Conservation (phyloP, 2,329 filamentous ascomycete species). For the Diaporthe nobilis region DNA sequence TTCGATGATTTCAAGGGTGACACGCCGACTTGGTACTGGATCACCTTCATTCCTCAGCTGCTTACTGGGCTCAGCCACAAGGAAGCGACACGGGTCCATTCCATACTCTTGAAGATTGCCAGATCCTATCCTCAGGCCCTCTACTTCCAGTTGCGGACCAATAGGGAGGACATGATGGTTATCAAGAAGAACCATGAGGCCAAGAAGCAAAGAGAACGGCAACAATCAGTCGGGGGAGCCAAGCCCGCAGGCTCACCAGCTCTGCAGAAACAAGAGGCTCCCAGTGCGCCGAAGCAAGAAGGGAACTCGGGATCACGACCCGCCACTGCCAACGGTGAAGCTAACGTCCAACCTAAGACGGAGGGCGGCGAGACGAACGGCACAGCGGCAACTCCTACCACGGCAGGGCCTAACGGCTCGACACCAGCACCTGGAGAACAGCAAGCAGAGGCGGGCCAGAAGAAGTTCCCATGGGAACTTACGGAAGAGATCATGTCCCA, state of each 20-base stretch:
- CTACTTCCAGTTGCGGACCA: conserved; percentile 95
- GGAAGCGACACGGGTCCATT: conserved; percentile 88
- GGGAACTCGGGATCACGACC: conserved; percentile 57
- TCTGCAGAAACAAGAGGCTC: conserved; percentile 67
- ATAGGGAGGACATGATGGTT: conserved; percentile 90
- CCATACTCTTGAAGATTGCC: conserved; percentile 91
- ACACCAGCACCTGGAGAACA: conserved; percentile 41
- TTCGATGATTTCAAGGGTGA: conserved; percentile 99
- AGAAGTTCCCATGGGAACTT: conserved; percentile 94
- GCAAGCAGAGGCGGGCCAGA: conserved; percentile 57
- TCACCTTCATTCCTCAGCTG: conserved; percentile 97
- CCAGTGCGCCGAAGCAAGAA: conserved; percentile 52
- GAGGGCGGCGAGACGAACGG: conserved; percentile 57
- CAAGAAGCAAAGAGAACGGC: conserved; percentile 71
- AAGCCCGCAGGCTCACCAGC: conserved; percentile 64
- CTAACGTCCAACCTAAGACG: conserved; percentile 58
- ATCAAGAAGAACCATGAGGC: conserved; percentile 91
- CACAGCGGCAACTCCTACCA: conserved; percentile 34
- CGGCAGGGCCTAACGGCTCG: conserved; percentile 41
- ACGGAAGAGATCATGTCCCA: conserved; percentile 96
- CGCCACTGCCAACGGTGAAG: conserved; percentile 65
- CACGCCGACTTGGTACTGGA: conserved; percentile 99
- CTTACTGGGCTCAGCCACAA: conserved; percentile 92
- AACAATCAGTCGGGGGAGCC: conserved; percentile 59
- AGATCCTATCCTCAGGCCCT: conserved; percentile 96